Conservation (phyloP, 352 stramenopile genomes). For the Blastocystis hominis region DNA sequence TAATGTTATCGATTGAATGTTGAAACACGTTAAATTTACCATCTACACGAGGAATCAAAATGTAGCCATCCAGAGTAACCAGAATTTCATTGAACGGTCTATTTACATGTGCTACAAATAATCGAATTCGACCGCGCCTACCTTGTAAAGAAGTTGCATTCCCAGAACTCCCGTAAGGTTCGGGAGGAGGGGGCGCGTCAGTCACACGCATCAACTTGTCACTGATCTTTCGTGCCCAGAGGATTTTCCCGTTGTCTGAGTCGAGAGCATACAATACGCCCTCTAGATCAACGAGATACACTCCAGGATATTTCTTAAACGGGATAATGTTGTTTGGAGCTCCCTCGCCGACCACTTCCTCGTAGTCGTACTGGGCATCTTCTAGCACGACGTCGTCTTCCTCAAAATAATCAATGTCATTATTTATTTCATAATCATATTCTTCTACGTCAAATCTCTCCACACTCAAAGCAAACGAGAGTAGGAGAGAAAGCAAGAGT, state of each 20-base stretch:
- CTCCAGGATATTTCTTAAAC: constrained; percentile 9
- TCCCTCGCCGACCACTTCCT: neutral
- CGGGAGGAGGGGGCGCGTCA: neutral
- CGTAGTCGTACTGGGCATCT: constrained; percentile 29
- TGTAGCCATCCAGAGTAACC: constrained; percentile 24
- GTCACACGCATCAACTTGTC: constrained; percentile 1
- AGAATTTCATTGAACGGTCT: constrained; percentile 18
- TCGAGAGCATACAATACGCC: constrained; percentile 24
- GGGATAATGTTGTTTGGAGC: neutral
- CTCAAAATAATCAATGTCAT: neutral
- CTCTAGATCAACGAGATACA: constrained; percentile 35
- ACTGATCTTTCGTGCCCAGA: constrained; percentile 17
- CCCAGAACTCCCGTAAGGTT: neutral
- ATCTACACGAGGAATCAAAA: constrained; percentile 29
- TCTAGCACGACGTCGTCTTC: neutral
- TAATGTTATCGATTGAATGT: constrained; percentile 32
- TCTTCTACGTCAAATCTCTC: neutral
- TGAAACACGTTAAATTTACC: constrained; percentile 38
- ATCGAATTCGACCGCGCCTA: neutral
- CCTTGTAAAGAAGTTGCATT: constrained; percentile 4
- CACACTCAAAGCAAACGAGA: neutral
- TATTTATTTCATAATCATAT: neutral
- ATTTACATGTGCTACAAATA: neutral
- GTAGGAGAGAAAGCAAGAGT: neutral
- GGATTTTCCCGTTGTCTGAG: neutral